Percentiles rank a stretch among this genome's conserved stretches.
Evolutionary conservation across 192 early-diverging fungal genomes (phyloP).

Genomic region (Entomortierella parvispora): DNA sequence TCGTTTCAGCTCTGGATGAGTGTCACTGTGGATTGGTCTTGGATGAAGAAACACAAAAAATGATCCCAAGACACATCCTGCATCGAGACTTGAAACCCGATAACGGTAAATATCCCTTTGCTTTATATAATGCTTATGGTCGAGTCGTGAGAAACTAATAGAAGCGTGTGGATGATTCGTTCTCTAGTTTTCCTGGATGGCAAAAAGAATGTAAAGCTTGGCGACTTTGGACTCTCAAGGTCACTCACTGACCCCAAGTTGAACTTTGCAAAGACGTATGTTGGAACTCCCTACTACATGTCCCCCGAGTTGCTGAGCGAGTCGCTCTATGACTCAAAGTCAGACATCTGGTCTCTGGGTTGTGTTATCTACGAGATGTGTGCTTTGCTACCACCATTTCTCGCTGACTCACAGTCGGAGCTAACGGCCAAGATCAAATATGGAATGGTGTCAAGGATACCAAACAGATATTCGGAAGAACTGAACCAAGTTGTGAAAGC

Average conservation of each 20-base stretch:
- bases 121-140: no score
- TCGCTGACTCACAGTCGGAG: conserved; percentile 67
- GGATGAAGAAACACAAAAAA: conserved; percentile 32
- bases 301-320: conserved; percentile 79
- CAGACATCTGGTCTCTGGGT: conserved; percentile 81
- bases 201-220: conserved; percentile 74
- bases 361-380: conserved; percentile 82
- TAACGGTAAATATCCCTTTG: conserved; percentile 63
- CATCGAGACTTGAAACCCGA: conserved; percentile 84
- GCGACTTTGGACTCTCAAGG: conserved; percentile 80
- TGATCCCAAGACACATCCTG: conserved; percentile 59
- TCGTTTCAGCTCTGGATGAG: conserved; percentile 72
- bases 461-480: conserved; percentile 56
- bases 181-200: conserved; percentile 72
- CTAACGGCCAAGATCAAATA: conserved; percentile 68
- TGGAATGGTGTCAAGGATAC: conserved; percentile 65
- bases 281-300: conserved; percentile 86
- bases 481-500: conserved; percentile 54
- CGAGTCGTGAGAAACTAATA: background rate
- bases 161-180: background rate
- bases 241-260: conserved; percentile 65
- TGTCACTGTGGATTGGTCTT: conserved; percentile 66
- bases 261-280: conserved; percentile 80
- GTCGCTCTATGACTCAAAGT: conserved; percentile 73
- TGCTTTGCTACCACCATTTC: conserved; percentile 78